A percentile compares a stretch with the other conserved stretches of the same genome.
Conservation (phyloP, 2,329 filamentous ascomycete species). For the Tricladium varicosporioides region DNA sequence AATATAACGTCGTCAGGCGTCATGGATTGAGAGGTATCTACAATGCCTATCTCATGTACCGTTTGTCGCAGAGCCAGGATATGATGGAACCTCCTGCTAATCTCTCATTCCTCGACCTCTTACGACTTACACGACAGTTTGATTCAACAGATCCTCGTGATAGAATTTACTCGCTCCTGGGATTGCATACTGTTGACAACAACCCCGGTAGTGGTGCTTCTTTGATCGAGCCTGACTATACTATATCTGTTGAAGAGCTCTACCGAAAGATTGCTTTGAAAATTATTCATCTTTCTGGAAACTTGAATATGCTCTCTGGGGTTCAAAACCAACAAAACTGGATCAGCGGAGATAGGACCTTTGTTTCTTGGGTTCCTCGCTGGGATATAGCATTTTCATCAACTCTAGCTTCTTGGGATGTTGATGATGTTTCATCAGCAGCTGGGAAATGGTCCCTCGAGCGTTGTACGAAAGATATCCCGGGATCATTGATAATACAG, state of each 20-base stretch:
- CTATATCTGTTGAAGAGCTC: neutral
- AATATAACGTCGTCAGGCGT: neutral
- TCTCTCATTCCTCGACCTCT: neutral
- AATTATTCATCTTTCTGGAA: neutral
- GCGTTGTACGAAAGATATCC: neutral
- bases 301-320: neutral
- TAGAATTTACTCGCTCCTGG: neutral
- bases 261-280: neutral
- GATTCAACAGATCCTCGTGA: neutral
- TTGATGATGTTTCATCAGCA: neutral
- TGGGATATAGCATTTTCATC: neutral
- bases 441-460: neutral
- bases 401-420: neutral
- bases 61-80: neutral
- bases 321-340: neutral
- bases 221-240: neutral
- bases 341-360: neutral
- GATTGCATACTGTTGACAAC: neutral
- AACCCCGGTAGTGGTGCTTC: neutral
- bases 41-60: conserved; percentile 3
- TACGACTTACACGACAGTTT: neutral
- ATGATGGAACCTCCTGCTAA: neutral
- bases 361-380: neutral
- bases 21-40: neutral
- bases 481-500: neutral